A percentile compares a stretch with the other conserved stretches of the same genome.
phyloP scores from a whole-genome alignment of 169 alveolate species.

The Blepharisma undulans region DNA sequence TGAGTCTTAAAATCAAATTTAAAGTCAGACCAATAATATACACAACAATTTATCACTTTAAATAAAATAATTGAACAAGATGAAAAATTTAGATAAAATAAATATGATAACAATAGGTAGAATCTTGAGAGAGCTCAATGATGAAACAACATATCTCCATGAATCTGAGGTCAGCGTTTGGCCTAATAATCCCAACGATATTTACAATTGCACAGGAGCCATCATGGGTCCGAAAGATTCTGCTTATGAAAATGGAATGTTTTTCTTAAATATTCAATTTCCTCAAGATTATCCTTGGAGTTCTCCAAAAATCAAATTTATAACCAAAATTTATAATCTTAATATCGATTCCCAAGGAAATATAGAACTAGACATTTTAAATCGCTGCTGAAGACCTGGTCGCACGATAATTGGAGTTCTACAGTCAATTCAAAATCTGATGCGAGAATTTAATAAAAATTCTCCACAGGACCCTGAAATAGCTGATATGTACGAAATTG shows the following conservation, averaged over 20 bases:
- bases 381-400: slow-evolving; percentile 99
- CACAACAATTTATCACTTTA: too few species aligned
- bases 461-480: slow-evolving; percentile 99
- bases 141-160: neutral
- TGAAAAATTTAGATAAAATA: too few species aligned
- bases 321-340: slow-evolving; percentile 50
- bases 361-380: slow-evolving; percentile 96
- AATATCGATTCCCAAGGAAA: slow-evolving; percentile 88
- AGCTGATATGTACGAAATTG: slow-evolving; percentile 95
- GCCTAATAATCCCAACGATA: neutral
- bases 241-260: slow-evolving; percentile 50
- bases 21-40: too few species aligned
- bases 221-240: slow-evolving; percentile 38
- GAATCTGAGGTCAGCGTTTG: neutral
- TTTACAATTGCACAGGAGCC: slow-evolving; percentile 16
- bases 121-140: neutral
- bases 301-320: slow-evolving; percentile 46
- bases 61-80: too few species aligned
- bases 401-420: slow-evolving; percentile 96
- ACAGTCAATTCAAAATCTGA: slow-evolving; percentile 95
- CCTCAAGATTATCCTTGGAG: slow-evolving; percentile 57
- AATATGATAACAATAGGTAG: too few species aligned
- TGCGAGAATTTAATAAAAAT: slow-evolving; percentile 87
- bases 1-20: too few species aligned
- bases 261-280: slow-evolving; percentile 36